phyloP scores from a whole-genome alignment of 2,329 filamentous ascomycete species.

The Fusarium tjaetaba region DNA sequence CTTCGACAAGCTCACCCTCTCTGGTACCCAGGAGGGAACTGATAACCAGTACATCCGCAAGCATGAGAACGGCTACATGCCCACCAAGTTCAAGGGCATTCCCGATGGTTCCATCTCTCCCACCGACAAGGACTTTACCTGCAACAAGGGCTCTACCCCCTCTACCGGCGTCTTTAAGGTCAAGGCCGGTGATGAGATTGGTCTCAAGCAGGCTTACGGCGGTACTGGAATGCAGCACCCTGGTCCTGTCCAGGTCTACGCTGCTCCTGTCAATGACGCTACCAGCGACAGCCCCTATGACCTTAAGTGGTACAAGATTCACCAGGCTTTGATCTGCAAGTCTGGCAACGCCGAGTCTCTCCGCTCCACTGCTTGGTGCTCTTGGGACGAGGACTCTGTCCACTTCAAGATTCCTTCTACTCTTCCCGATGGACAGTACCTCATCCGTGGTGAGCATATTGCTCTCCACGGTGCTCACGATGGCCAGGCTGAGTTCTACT shows the following conservation, averaged over 20 bases:
- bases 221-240: constrained; percentile 17
- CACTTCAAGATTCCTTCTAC: constrained; percentile 22
- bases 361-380: constrained; percentile 16
- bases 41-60: constrained; percentile 19
- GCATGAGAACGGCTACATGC: constrained; percentile 21
- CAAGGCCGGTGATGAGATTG: constrained; percentile 18
- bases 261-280: neutral
- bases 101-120: constrained; percentile 14
- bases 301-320: constrained; percentile 19
- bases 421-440: constrained; percentile 20
- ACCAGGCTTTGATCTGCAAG: constrained; percentile 16
- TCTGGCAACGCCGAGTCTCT: constrained; percentile 3
- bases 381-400: constrained; percentile 11
- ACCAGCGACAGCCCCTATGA: neutral
- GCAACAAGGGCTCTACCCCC: constrained; percentile 7
- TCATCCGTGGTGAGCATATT: constrained; percentile 34
- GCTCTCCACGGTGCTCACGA: constrained; percentile 31
- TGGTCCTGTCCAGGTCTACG: constrained; percentile 16
- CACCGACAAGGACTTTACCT: constrained; percentile 19
- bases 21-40: neutral
- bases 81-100: constrained; percentile 13
- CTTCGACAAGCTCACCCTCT: constrained; percentile 16
- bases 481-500: constrained; percentile 34
- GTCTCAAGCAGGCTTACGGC: constrained; percentile 15
- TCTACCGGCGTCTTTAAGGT: constrained; percentile 10